Conservation (phyloP, 1,284 basidiomycete species). For the Anthracocystis walkeri region DNA sequence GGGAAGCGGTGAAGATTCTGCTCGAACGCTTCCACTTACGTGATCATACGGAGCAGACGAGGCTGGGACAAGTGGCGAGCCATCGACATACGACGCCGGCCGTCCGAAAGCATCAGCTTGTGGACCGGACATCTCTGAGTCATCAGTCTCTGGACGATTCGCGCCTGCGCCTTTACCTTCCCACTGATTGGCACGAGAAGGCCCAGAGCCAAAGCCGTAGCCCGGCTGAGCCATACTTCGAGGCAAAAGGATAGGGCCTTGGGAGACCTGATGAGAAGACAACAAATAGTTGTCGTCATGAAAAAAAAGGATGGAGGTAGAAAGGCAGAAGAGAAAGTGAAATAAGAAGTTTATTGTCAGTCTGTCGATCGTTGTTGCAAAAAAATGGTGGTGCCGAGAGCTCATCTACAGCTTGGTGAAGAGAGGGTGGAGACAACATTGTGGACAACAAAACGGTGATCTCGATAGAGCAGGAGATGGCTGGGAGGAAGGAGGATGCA, state of each 20-base stretch:
- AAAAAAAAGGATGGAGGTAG: neutral
- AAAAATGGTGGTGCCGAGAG: neutral
- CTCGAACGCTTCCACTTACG: slow-evolving; percentile 3
- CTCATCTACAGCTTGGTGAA: neutral
- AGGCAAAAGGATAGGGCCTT: neutral
- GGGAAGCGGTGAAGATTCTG: slow-evolving; percentile 5
- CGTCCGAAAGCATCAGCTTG: slow-evolving; percentile 16
- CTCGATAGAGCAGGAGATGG: neutral
- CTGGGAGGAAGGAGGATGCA: slow-evolving; percentile 1
- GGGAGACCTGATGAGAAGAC: slow-evolving; percentile 6
- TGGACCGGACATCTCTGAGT: neutral
- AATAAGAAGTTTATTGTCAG: neutral
- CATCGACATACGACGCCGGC: slow-evolving; percentile 16
- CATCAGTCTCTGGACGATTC: slow-evolving; percentile 15
- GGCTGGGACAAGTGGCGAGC: slow-evolving; percentile 14
- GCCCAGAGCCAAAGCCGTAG: slow-evolving; percentile 18
- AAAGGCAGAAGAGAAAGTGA: neutral
- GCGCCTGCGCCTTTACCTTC: slow-evolving; percentile 20
- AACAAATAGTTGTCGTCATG: neutral
- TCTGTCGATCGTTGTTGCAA: neutral
- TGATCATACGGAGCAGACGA: slow-evolving; percentile 29
- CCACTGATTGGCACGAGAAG: slow-evolving; percentile 21
- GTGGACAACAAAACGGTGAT: neutral
- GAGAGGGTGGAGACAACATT: neutral
- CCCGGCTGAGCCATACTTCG: slow-evolving; percentile 30